phyloP scores from a whole-genome alignment of 306 rosid genomes.

The Quercus agrifolia region DNA sequence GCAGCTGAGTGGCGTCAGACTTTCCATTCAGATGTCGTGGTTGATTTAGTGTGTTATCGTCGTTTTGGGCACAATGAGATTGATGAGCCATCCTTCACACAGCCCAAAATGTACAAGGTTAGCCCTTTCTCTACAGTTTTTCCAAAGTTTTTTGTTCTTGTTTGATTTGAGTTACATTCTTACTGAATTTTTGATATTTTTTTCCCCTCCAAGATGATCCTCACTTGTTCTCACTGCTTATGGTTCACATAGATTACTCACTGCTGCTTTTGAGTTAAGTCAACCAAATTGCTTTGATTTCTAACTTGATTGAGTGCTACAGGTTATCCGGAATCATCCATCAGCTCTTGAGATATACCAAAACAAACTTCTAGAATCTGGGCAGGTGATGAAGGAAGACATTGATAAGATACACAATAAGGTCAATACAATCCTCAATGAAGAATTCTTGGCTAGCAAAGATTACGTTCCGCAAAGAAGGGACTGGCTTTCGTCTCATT shows the following conservation, averaged over 20 bases:
- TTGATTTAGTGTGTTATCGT: slow-evolving; percentile 92
- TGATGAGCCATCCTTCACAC: slow-evolving; percentile 96
- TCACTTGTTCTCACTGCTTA: background rate
- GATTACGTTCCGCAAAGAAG: slow-evolving; percentile 84
- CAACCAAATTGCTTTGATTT: slow-evolving; percentile 18
- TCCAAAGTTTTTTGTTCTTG: slow-evolving; percentile 5
- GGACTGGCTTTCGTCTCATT: slow-evolving; percentile 98
- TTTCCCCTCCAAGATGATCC: background rate
- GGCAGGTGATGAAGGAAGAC: slow-evolving; percentile 64
- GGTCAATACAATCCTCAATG: slow-evolving; percentile 72
- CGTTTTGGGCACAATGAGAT: slow-evolving; percentile 97
- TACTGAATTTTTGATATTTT: background rate
- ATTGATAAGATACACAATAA: slow-evolving; percentile 63
- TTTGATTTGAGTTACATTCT: background rate
- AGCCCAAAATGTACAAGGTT: slow-evolving; percentile 97
- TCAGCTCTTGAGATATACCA: slow-evolving; percentile 82
- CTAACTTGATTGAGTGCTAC: slow-evolving; percentile 17
- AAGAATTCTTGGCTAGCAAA: slow-evolving; percentile 88
- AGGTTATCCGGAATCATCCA: slow-evolving; percentile 85
- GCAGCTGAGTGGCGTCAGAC: slow-evolving; percentile 99
- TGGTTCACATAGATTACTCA: background rate
- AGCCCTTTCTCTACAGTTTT: slow-evolving; percentile 19
- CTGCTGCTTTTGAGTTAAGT: slow-evolving; percentile 5
- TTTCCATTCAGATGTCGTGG: slow-evolving; percentile 97
- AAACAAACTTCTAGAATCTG: slow-evolving; percentile 75